Evolutionary conservation across 1,284 basidiomycete species (phyloP), one percentile per base, ranked within the genome.

Genomic region (Ganoderma sinense): DNA sequence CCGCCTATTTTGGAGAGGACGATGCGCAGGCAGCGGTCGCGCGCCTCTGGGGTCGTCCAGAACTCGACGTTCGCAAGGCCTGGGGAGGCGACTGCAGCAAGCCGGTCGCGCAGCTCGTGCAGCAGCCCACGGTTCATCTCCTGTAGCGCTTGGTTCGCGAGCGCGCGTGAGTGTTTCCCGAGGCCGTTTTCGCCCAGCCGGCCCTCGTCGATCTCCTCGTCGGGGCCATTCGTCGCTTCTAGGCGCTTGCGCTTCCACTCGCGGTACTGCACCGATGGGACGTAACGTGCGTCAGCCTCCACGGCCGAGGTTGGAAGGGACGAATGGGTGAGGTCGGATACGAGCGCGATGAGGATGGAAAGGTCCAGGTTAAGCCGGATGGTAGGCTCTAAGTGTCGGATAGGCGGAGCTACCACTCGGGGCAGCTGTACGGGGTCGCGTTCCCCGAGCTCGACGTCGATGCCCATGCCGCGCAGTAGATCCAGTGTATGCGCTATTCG

Each of bases 241-340:
- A 74, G 61, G 53, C 82, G 79, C 71, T 84, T 82, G 74, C 83
- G 83, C 79, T 89, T 88, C 89, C 89, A 89, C 69, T 88, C 86
- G 20, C 86, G 79, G 69, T 91, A 89, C 55, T 83, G 81, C 43
- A 83, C 80, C 0, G 88, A 83, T 11, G 90, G 86, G 48, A 88
- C 83, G 75, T 93, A 96, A 11, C 93, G 86, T 26, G 78, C 76
- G 18, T 87, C 82, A 0, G 93, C 93, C 56, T 89, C 90, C 31
- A 86, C 86, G 0, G 84, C 75, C 0, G 85, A 84, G 0, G 67
- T 58, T 0, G 94, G 94, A 0, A 95, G 82, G 0, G 87, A 83
- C 0, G 92, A 84, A 78, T 96, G 94, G 0, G 94, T 90, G 53
- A 95, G 87, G 74, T 96, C 94, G 5, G 93, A 94, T 41, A 94